Evolutionary conservation across 75 land plant genomes (phyloP), one percentile per base, ranked within the genome.

Genomic region (Selaginella tamariscina): DNA sequence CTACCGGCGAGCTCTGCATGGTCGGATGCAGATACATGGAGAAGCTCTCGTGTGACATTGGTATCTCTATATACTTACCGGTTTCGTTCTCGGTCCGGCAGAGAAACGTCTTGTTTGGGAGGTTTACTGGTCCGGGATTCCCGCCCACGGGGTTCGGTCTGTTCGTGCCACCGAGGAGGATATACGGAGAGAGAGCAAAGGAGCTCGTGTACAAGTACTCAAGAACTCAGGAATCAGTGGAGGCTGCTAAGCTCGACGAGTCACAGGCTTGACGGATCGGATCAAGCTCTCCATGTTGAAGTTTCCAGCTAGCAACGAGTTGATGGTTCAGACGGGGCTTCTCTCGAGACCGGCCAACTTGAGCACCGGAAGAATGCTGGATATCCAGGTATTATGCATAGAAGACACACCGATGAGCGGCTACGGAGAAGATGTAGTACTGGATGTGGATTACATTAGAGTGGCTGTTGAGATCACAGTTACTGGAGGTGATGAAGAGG

Each of bases 1-100:
- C 67, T 1, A 68, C 78, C 55, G 85, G 87, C 8, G 80, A 84
- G 68, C 78, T 84, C 1, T 87, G 90, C 73, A 85, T 87, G 90
- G 77, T 87, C 56, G 90, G 84, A 33, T 87, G 87, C 65, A 71
- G 78, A 32, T 77, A 75, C 0, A 55, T 23, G 15, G 66, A 27
- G 27, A 29, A 9, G 8, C 22, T 15, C 56, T 26, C 18, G n/a
- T 83, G 85, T 62, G 26, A 71, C 30, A 65, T 75, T 32, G 67
- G 77, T n/a, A 74, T 87, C 29, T 78, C 75, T 30, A 71, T 84
- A 62, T 80, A 80, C 59, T 66, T 82, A 31, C 75, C 85, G 31
- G 49, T 69, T 1, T 64, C 79, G 0, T 75, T 87, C 29, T 87
- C 90, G 21, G 33, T 86, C 22, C 73, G 31, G 55, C 88, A 80